These are phyloP conservation scores for Phytopythium oedochilum DNA, from an alignment of 352 stramenopile species.

Conservation along the genomic window DNA sequence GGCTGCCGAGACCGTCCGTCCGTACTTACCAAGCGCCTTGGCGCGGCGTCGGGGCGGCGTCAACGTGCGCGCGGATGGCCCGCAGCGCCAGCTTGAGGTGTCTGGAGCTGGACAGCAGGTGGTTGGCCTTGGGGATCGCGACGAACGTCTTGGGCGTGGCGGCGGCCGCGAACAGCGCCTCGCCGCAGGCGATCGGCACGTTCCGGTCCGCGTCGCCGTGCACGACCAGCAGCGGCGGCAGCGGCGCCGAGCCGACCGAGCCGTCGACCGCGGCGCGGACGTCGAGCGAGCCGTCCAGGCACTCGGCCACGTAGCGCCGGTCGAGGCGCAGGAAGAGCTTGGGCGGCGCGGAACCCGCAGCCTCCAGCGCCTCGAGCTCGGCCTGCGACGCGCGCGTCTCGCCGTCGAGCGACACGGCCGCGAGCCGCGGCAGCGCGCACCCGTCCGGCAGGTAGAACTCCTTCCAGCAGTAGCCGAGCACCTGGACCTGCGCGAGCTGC, in stretches of 20 bases:
- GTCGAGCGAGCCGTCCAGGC: constrained; percentile 33
- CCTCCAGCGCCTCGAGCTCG: constrained; percentile 1
- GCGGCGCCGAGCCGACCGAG: background rate
- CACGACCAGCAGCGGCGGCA: constrained; percentile 55
- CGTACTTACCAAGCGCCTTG: no score
- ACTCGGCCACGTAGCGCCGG: constrained; percentile 51
- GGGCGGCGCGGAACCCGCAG: constrained; percentile 12
- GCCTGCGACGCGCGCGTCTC: constrained; percentile 10
- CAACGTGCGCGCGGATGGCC: constrained; percentile 35
- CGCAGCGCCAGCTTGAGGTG: constrained; percentile 63
- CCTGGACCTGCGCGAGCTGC: constrained; percentile 39
- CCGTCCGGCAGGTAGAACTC: constrained; percentile 60
- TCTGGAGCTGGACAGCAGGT: constrained; percentile 71
- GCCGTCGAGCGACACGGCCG: constrained; percentile 39
- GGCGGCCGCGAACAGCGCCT: constrained; percentile 51
- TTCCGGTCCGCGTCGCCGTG: constrained; percentile 58
- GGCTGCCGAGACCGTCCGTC: no score
- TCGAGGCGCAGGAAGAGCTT: constrained; percentile 58
- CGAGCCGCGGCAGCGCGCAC: constrained; percentile 28
- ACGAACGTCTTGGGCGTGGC: constrained; percentile 53
- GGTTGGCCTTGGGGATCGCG: constrained; percentile 54
- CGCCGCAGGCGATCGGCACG: constrained; percentile 48
- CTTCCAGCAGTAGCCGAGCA: constrained; percentile 51
- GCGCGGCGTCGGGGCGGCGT: no score
- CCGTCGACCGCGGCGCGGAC: constrained; percentile 28